phyloP scores from a whole-genome alignment of 176 grass and related monocot species.

The Rhynchospora pubera region DNA sequence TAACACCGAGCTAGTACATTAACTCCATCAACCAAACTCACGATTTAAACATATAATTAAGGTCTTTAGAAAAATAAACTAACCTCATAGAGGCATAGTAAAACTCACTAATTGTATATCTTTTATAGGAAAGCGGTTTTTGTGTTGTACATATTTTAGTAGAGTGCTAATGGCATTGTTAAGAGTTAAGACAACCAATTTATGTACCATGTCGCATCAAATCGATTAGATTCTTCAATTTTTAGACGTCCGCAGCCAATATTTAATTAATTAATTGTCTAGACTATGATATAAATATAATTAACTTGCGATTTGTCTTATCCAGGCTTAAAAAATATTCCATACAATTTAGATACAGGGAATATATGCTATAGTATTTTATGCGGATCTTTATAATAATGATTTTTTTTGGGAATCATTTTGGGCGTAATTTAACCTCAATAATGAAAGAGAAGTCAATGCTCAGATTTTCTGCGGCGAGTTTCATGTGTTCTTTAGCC shows the following conservation, averaged over 20 bases:
- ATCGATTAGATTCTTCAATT: background rate
- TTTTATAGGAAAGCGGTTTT: background rate
- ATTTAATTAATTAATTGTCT: background rate
- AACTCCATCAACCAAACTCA: too few relatives aligned
- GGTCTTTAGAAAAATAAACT: background rate
- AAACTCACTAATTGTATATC: background rate
- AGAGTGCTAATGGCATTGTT: background rate
- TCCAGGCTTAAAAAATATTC: background rate
- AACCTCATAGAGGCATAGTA: background rate
- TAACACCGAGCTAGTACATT: too few relatives aligned
- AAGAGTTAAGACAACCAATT: background rate
- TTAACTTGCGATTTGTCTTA: background rate
- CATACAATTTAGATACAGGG: background rate
- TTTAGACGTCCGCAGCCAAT: background rate
- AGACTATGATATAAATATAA: background rate
- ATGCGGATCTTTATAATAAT: background rate
- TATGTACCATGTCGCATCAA: background rate
- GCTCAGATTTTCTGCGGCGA: background rate
- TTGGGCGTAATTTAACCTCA: background rate
- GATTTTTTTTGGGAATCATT: background rate
- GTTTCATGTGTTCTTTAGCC: background rate
- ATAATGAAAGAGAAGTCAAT: background rate
- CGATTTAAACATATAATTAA: background rate
- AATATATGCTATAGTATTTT: conserved; percentile 6
- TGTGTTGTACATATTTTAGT: background rate